Base-by-base conservation (phyloP, 305 asterid genomes). In the Coffea humblotiana region DNA sequence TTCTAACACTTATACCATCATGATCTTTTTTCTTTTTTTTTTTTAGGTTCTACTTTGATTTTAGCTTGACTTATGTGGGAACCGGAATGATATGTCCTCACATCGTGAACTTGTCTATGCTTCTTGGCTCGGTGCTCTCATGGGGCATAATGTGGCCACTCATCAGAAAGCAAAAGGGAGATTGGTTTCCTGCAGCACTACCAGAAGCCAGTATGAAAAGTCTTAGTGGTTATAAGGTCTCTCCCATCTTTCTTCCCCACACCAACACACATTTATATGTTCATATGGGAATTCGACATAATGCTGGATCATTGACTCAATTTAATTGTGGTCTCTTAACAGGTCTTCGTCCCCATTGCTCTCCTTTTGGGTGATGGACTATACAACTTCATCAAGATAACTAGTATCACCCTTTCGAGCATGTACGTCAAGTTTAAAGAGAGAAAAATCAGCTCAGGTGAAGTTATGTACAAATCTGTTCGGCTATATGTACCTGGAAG, bases 51-150 rank as follows among this genome's bases (percentile, higher is more conserved):
- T 93, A 83, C 86, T 93, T 93, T 49, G 97, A 93, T 87, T 94
- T 92, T 80, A 92, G 97, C 90, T 52, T 85, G 88, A 92, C 98
- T 3, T 94, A 91, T 74, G 94, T 94, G 82, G 98, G 98, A 79
- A 89, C 98, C 27, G 97, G 98, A 52, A 92, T 94, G 98, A 92
- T 94, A 63, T 92, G 97, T 84, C 88, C 98, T 2, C 98, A 94
- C 85, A 88, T 83, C 8, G 98, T 92, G 61, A 94, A 94, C 84
- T 65, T 94, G 72, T 94, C 97, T 3, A 61, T 94, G 88, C 95
- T 94, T 79, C 83, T 92, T 72, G 98, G 98, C 56, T 92, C 94
- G 18, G 88, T 94, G 35, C 54, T 94, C 13, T 94, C 98, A 29
- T 94, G 91, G 82, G 98, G 97, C 14, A 80, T 92, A 48, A 86